Evolutionary conservation across 495 filamentous ascomycete species (phyloP).

Genomic region (Aspergillus nanangensis): DNA sequence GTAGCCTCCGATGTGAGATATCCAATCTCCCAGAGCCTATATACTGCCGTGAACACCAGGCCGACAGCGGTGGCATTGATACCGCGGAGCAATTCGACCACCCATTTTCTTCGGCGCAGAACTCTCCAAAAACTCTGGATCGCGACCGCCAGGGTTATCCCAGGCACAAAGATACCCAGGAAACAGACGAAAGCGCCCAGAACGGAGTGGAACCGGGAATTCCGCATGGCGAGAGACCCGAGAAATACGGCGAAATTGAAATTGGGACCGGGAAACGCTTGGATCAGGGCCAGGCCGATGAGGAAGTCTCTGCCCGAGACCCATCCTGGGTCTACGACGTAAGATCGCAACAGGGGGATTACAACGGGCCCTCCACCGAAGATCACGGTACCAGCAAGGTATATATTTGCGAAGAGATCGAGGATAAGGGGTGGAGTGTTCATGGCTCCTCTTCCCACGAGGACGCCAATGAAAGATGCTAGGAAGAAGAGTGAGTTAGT

Average conservation of each 20-base stretch:
- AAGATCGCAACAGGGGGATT: constrained; percentile 72
- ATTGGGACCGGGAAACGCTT: constrained; percentile 81
- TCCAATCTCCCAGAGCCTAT: constrained; percentile 75
- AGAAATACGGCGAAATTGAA: constrained; percentile 87
- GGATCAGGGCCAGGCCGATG: constrained; percentile 76
- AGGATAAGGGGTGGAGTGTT: constrained; percentile 43
- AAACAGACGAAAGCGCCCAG: constrained; percentile 61
- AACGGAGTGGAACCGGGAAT: constrained; percentile 32
- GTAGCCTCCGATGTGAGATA: constrained; percentile 50
- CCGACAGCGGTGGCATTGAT: constrained; percentile 76
- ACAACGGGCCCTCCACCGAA: constrained; percentile 86
- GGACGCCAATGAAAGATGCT: constrained; percentile 56
- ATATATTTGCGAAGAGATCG: constrained; percentile 73
- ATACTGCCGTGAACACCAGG: constrained; percentile 81
- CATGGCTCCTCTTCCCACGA: constrained; percentile 52
- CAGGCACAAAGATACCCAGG: constrained; percentile 70
- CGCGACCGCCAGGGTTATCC: constrained; percentile 60
- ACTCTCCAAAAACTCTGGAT: constrained; percentile 68
- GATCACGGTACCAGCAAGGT: constrained; percentile 83
- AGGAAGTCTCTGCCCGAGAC: constrained; percentile 76
- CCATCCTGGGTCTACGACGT: constrained; percentile 78
- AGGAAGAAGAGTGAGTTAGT: neutral
- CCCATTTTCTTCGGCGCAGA: constrained; percentile 47
- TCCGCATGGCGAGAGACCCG: constrained; percentile 53
- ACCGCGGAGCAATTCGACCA: constrained; percentile 58